Evolutionary conservation across 2,329 filamentous ascomycete species (phyloP).

Genomic region (Sporothrix variecibatus): DNA sequence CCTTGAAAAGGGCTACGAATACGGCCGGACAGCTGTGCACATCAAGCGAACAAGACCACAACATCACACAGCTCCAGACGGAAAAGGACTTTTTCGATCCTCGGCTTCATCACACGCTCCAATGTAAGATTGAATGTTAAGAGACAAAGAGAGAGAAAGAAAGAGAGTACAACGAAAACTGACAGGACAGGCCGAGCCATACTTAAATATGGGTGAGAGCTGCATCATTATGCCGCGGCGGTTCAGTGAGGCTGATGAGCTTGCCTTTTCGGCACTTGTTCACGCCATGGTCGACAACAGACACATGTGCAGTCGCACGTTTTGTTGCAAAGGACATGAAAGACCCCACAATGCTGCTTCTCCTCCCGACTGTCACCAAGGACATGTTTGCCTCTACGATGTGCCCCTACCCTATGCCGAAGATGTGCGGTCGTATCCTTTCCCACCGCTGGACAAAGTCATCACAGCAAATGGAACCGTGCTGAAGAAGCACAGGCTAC

Average conservation of each 20-base stretch:
- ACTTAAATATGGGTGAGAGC: constrained; percentile 79
- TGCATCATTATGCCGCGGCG: constrained; percentile 77
- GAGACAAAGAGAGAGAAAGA: no score
- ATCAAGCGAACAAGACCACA: constrained; percentile 84
- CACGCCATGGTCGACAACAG: constrained; percentile 81
- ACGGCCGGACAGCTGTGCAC: constrained; percentile 86
- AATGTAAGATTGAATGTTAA: constrained; percentile 53
- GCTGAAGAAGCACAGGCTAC: constrained; percentile 77
- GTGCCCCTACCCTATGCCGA: constrained; percentile 90
- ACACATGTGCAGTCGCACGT: constrained; percentile 82
- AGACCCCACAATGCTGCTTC: constrained; percentile 72
- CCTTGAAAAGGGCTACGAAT: constrained; percentile 90
- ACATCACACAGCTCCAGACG: constrained; percentile 86
- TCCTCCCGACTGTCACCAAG: constrained; percentile 77
- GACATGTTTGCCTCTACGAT: constrained; percentile 87
- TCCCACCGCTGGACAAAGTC: constrained; percentile 85
- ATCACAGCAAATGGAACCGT: constrained; percentile 82
- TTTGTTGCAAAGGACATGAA: constrained; percentile 83
- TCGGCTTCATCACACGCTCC: constrained; percentile 79
- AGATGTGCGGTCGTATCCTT: constrained; percentile 86
- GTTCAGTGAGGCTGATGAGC: constrained; percentile 75
- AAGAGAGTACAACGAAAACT: background rate
- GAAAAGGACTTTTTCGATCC: constrained; percentile 71
- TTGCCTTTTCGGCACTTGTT: constrained; percentile 86
- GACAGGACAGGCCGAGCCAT: constrained; percentile 68